Evolutionary conservation across 78 protist genomes (phyloP), one percentile per base, ranked within the genome.

Genomic region (Pelomyxa schiedti): DNA sequence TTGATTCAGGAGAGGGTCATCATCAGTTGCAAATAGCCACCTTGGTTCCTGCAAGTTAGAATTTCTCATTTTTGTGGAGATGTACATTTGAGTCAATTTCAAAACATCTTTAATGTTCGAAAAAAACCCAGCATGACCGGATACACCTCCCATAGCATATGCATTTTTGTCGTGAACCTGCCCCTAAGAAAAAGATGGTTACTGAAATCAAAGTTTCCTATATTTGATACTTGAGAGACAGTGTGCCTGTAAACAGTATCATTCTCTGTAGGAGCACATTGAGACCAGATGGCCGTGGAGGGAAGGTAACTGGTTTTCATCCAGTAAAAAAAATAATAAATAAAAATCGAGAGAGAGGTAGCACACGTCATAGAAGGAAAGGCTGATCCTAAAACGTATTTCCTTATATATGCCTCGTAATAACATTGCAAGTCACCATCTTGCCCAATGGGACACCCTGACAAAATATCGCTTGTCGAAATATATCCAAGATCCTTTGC

Each of bases 61-160:
- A n/a, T n/a, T n/a, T n/a, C n/a, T n/a, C n/a, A n/a, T n/a, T n/a
- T n/a, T n/a, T n/a, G n/a, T n/a, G n/a, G n/a, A n/a, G n/a, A 82
- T 66, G 6, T 79, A 1, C 32, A 36, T 8, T 8, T 42, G 29
- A 76, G 76, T 72, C 26, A 90, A 68, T 39, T 8, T 0, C 40
- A 28, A 38, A 71, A 77, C 80, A 0, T 87, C 94, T 37, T 8
- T 8, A 4, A 64, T 80, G 41, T 67, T 87, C 37, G 88, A 65
- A 24, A 87, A 90, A 22, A 90, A 75, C 32, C 94, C 94, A 3
- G 94, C 94, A 39, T 90, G 94, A 4, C 94, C 94, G 30, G 83
- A 26, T 6, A 83, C 65, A 37, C 94, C 94, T 35, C 94, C 94
- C 74, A 83, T 66, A 3, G 89, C 89, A 74, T 84, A 90, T 16